Evolutionary conservation across 2,329 filamentous ascomycete genomes (phyloP).

Genomic region (Nannizzia gypsea): DNA sequence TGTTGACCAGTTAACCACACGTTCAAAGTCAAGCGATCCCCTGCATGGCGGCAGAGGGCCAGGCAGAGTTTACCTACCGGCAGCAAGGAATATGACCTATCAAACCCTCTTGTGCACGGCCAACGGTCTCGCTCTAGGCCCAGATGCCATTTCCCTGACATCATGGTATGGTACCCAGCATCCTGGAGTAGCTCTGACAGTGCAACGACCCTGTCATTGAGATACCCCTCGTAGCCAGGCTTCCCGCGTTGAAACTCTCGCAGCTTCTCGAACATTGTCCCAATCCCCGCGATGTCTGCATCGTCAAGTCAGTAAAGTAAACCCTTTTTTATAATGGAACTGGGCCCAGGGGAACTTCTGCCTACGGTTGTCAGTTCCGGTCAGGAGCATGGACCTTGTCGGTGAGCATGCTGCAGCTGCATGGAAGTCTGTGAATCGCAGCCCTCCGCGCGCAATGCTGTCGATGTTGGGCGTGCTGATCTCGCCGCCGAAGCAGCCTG

Average conservation of each 20-base stretch:
- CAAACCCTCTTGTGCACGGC: slow-evolving; percentile 47
- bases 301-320: too few species aligned
- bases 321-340: too few species aligned
- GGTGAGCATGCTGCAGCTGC: slow-evolving; percentile 54
- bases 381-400: slow-evolving; percentile 56
- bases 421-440: slow-evolving; percentile 55
- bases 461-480: slow-evolving; percentile 51
- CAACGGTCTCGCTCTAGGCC: slow-evolving; percentile 47
- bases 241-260: slow-evolving; percentile 44
- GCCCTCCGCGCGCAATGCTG: slow-evolving; percentile 39
- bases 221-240: slow-evolving; percentile 53
- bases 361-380: slow-evolving; percentile 49
- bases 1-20: too few species aligned
- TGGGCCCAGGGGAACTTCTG: neutral
- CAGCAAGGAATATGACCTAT: slow-evolving; percentile 48
- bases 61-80: slow-evolving; percentile 37
- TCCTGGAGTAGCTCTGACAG: slow-evolving; percentile 49
- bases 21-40: too few species aligned
- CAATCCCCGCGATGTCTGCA: slow-evolving; percentile 38
- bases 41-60: too few species aligned
- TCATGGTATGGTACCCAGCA: slow-evolving; percentile 48
- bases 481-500: slow-evolving; percentile 48
- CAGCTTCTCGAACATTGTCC: slow-evolving; percentile 46
- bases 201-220: slow-evolving; percentile 48
- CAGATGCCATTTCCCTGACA: slow-evolving; percentile 54